These are phyloP conservation scores for Forsythia suspensa DNA, from an alignment of 257 asterid species.

Conservation along the genomic window DNA sequence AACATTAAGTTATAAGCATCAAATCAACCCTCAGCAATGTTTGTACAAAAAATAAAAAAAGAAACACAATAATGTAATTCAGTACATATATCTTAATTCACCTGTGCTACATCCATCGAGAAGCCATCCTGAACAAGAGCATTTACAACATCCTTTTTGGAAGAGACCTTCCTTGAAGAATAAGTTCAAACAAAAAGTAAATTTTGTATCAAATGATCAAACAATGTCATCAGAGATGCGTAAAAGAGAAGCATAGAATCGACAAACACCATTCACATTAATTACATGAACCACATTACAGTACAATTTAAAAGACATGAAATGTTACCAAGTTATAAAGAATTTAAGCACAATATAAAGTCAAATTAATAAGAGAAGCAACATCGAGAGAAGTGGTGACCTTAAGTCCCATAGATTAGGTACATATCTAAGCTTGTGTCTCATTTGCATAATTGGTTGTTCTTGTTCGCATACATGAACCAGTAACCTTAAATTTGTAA, in stretches of 20 bases:
- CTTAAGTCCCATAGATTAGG: not conserved
- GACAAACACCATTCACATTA: not conserved
- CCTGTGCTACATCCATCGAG: constrained; percentile 97
- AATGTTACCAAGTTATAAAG: not conserved
- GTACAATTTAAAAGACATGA: not conserved
- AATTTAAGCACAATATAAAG: not conserved
- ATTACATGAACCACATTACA: not conserved
- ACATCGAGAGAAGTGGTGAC: not conserved
- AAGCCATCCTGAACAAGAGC: constrained; percentile 77
- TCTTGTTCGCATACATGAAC: not conserved
- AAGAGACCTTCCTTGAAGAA: constrained; percentile 80
- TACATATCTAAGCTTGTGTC: not conserved
- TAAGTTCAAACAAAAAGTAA: constrained; percentile 29
- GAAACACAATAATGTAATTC: not conserved
- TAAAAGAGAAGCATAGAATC: not conserved
- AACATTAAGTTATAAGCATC: constrained; percentile 6
- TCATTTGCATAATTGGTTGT: not conserved
- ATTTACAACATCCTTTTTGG: constrained; percentile 71
- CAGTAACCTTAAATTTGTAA: not conserved
- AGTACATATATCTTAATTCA: constrained; percentile 21
- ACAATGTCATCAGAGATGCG: constrained; percentile 1
- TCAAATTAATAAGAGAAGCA: constrained; percentile 7
- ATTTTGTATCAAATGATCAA: constrained; percentile 8
- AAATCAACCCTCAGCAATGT: not conserved
- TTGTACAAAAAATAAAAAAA: not conserved